Conservation (phyloP, 2,329 filamentous ascomycete species). For the Gyromitra esculenta region DNA sequence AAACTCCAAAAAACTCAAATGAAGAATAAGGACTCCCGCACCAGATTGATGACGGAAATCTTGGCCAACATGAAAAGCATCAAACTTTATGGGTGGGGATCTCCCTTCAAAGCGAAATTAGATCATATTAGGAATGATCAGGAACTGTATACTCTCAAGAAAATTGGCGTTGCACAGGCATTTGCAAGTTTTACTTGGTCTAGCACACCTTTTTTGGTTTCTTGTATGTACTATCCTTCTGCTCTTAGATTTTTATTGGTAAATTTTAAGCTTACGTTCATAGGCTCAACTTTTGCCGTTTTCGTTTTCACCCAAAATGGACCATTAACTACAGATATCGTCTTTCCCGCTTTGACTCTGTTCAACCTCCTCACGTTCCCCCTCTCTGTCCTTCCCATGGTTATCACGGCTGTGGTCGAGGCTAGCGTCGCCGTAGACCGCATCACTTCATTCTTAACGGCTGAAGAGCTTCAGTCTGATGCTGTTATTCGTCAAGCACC, state of each 20-base stretch:
- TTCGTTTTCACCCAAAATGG: conserved; percentile 85
- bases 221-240: conserved; percentile 66
- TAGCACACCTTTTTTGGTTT: conserved; percentile 95
- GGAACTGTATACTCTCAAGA: conserved; percentile 92
- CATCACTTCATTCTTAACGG: conserved; percentile 82
- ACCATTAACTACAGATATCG: conserved; percentile 90
- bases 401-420: conserved; percentile 95
- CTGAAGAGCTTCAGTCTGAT: conserved; percentile 89
- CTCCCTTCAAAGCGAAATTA: conserved; percentile 96
- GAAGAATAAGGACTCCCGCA: conserved; percentile 98
- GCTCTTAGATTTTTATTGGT: not conserved
- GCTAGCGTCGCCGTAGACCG: conserved; percentile 90
- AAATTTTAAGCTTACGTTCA: conserved; percentile 18
- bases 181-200: conserved; percentile 98
- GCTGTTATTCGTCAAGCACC: conserved; percentile 77
- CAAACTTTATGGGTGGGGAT: conserved; percentile 97
- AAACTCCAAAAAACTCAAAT: conserved; percentile 94
- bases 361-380: conserved; percentile 98
- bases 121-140: conserved; percentile 96
- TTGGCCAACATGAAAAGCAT: conserved; percentile 99
- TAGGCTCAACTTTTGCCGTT: conserved; percentile 82
- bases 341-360: conserved; percentile 89
- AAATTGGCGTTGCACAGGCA: conserved; percentile 93
- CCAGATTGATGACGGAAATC: conserved; percentile 94
- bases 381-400: conserved; percentile 92